phyloP scores from a whole-genome alignment of 768 basidiomycete genomes.

The Suillus spraguei region DNA sequence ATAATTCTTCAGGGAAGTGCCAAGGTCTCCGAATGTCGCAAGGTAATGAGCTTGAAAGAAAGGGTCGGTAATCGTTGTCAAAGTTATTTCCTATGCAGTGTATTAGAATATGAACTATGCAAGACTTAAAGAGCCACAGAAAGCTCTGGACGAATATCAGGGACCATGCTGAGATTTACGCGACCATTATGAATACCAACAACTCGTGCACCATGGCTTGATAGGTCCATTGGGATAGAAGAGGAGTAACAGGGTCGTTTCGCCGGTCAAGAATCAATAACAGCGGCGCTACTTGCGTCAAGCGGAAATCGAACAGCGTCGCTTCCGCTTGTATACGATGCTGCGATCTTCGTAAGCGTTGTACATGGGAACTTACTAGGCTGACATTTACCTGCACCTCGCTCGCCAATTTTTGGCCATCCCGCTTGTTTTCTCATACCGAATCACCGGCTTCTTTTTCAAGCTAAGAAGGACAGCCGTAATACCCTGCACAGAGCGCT shows the following conservation, averaged over 20 bases:
- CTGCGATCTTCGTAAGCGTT: conserved; percentile 38
- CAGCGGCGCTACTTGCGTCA: conserved; percentile 85
- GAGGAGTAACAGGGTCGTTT: conserved; percentile 96
- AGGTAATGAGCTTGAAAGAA: conserved; percentile 93
- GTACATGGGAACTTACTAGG: conserved; percentile 13
- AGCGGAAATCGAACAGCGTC: conserved; percentile 88
- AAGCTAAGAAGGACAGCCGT: conserved; percentile 87
- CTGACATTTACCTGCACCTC: conserved; percentile 71
- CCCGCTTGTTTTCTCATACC: conserved; percentile 90
- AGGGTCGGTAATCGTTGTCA: conserved; percentile 88
- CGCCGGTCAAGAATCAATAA: conserved; percentile 92
- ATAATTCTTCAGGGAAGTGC: conserved; percentile 87
- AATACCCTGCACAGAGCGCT: conserved; percentile 79
- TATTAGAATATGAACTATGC: conserved; percentile 13
- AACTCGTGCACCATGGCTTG: conserved; percentile 99
- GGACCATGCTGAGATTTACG: conserved; percentile 81
- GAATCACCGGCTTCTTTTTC: conserved; percentile 93
- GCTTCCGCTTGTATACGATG: conserved; percentile 81
- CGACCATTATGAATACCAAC: conserved; percentile 91
- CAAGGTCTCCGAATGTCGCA: conserved; percentile 95
- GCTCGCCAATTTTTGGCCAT: conserved; percentile 89
- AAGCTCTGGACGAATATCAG: conserved; percentile 85
- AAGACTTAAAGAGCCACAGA: conserved; percentile 46
- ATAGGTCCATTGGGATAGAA: conserved; percentile 98
- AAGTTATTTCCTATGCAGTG: conserved; percentile 78